Evolutionary conservation across 768 basidiomycete genomes (phyloP).

Genomic region (Cystofilobasidium macerans): DNA sequence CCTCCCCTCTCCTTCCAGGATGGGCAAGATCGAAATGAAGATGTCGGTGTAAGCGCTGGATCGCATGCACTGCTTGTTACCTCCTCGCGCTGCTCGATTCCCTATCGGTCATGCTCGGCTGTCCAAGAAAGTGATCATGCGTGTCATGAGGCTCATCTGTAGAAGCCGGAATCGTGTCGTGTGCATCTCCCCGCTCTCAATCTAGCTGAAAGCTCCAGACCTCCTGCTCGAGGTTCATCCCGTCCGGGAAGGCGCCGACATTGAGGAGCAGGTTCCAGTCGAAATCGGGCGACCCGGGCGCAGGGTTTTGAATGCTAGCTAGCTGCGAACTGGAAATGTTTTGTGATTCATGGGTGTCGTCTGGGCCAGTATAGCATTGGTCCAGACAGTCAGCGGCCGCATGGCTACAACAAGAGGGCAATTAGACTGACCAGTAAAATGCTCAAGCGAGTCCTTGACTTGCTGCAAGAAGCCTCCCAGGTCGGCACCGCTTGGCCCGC

Average conservation of each 20-base stretch:
- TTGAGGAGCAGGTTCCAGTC: neutral
- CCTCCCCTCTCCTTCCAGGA: neutral
- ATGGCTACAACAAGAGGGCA: neutral
- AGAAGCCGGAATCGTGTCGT: too few species aligned
- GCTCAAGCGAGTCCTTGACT: neutral
- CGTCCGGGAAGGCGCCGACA: neutral
- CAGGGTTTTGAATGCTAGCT: neutral
- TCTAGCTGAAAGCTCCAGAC: neutral
- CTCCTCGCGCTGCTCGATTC: neutral
- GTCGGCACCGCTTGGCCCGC: neutral
- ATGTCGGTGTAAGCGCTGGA: slow-evolving; percentile 61
- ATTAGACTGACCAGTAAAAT: neutral
- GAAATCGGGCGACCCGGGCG: neutral
- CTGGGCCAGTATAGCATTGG: neutral
- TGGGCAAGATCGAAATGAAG: slow-evolving; percentile 68
- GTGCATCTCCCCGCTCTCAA: neutral
- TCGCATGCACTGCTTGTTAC: neutral
- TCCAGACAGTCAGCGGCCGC: neutral
- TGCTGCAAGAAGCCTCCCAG: neutral
- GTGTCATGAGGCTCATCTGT: too few species aligned
- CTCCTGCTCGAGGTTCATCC: neutral
- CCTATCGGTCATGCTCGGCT: too few species aligned
- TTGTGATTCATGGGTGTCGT: neutral
- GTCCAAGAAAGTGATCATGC: too few species aligned
- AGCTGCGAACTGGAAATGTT: neutral